Evolutionary conservation across 352 stramenopile genomes (phyloP).

Genomic region (Phytophthora foliorum): DNA sequence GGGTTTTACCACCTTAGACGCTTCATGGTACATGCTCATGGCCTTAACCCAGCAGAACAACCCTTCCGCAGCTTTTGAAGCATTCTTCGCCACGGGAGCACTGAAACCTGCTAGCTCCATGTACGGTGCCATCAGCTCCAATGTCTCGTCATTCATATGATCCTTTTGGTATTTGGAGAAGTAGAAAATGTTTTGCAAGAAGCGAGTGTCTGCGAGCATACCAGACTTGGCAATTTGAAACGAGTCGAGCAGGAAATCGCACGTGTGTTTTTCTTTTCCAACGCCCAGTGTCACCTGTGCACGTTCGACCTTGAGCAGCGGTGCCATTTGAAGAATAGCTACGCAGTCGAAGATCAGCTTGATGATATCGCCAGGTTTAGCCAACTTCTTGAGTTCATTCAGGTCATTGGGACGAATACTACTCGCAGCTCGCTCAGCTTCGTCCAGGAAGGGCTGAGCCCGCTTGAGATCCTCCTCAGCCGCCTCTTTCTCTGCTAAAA

Average conservation of each 20-base stretch:
- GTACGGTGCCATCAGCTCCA: slow-evolving; percentile 94
- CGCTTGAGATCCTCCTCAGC: slow-evolving; percentile 91
- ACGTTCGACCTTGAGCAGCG: slow-evolving; percentile 78
- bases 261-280: slow-evolving; percentile 90
- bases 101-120: slow-evolving; percentile 90
- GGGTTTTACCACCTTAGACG: slow-evolving; percentile 94
- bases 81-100: slow-evolving; percentile 84
- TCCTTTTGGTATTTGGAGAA: slow-evolving; percentile 94
- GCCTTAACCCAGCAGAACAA: slow-evolving; percentile 92
- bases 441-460: slow-evolving; percentile 92
- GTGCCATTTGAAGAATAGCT: slow-evolving; percentile 88
- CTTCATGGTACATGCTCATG: slow-evolving; percentile 94
- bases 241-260: slow-evolving; percentile 88
- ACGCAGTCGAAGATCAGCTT: slow-evolving; percentile 95
- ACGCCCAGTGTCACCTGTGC: slow-evolving; percentile 70
- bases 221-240: slow-evolving; percentile 87
- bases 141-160: slow-evolving; percentile 94
- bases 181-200: slow-evolving; percentile 91
- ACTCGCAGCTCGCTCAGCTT: slow-evolving; percentile 86
- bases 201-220: slow-evolving; percentile 91
- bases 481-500: slow-evolving; percentile 87
- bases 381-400: slow-evolving; percentile 94
- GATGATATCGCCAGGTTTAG: slow-evolving; percentile 93
- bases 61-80: slow-evolving; percentile 91
- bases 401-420: slow-evolving; percentile 92